These are phyloP conservation scores for Claviceps maximensis DNA, from an alignment of 2,329 filamentous ascomycete species.

Conservation along the genomic window DNA sequence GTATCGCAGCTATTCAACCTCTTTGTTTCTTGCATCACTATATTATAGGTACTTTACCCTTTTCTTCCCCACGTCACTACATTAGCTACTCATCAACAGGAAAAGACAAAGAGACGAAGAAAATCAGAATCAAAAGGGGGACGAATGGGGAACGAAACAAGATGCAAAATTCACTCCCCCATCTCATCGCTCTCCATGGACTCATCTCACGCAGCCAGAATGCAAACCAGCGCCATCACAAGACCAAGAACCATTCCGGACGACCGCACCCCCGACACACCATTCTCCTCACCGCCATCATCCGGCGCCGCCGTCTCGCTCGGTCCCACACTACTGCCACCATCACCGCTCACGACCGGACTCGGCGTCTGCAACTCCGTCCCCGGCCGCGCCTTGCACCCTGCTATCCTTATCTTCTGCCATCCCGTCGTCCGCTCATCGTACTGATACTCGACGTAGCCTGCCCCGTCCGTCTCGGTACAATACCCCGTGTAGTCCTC, in stretches of 20 bases:
- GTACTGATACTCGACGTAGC: conserved; percentile 16
- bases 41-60: too few relatives aligned
- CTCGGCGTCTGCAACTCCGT: conserved; percentile 2
- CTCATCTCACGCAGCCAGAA: too few relatives aligned
- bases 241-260: conserved; percentile 5
- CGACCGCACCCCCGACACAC: background rate
- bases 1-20: too few relatives aligned
- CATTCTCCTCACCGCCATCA: conserved; percentile 3
- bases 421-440: conserved; percentile 15
- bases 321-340: conserved; percentile 1
- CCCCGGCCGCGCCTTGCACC: conserved; percentile 13
- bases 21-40: too few relatives aligned
- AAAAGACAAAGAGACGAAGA: too few relatives aligned
- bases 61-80: too few relatives aligned
- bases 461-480: conserved; percentile 8
- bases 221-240: conserved; percentile 6
- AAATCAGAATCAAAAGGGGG: too few relatives aligned
- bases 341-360: conserved; percentile 4
- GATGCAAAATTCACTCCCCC: too few relatives aligned
- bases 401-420: conserved; percentile 16
- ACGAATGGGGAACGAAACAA: too few relatives aligned
- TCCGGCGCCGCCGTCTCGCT: background rate
- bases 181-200: too few relatives aligned
- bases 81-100: too few relatives aligned
- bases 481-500: conserved; percentile 19